These are phyloP conservation scores for Claviceps arundinis DNA, from an alignment of 2,329 filamentous ascomycete species.

Conservation along the genomic window DNA sequence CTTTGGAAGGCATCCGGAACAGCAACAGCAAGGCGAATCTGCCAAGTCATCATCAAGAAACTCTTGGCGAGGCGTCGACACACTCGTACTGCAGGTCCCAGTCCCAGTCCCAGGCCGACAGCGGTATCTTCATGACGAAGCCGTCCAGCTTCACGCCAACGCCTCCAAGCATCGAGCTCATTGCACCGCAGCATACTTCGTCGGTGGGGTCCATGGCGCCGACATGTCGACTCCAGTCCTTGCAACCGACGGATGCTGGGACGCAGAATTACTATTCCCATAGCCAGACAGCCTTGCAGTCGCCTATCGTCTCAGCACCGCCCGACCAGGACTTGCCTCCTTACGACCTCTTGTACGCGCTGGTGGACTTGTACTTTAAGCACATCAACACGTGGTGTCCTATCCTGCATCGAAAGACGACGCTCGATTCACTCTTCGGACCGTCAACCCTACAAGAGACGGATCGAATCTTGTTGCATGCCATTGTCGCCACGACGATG, in stretches of 20 bases:
- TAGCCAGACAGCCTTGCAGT: not conserved
- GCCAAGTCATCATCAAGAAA: conserved; percentile 43
- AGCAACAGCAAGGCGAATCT: conserved; percentile 35
- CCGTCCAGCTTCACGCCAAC: conserved; percentile 34
- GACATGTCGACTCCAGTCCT: conserved; percentile 19
- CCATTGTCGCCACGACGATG: conserved; percentile 78
- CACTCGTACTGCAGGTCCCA: conserved; percentile 36
- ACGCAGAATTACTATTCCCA: conserved; percentile 34
- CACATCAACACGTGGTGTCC: conserved; percentile 78
- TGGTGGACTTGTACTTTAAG: conserved; percentile 68
- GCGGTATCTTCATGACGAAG: conserved; percentile 45
- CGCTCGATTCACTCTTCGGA: conserved; percentile 70
- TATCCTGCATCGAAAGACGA: conserved; percentile 74
- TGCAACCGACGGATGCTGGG: conserved; percentile 27
- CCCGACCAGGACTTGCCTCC: conserved; percentile 56
- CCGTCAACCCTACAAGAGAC: conserved; percentile 63
- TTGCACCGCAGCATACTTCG: conserved; percentile 29
- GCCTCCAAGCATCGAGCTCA: conserved; percentile 37
- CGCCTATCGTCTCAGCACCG: conserved; percentile 4
- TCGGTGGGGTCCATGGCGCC: conserved; percentile 24
- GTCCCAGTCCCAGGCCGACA: conserved; percentile 42
- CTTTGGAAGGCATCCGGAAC: conserved; percentile 27
- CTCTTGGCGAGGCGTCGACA: conserved; percentile 32
- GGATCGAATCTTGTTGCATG: conserved; percentile 70
- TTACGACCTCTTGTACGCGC: conserved; percentile 58